A percentile compares a stretch with the other conserved stretches of the same genome.
Evolutionary conservation across 257 asterid genomes (phyloP).

Genomic region (Przewalskia tangutica): DNA sequence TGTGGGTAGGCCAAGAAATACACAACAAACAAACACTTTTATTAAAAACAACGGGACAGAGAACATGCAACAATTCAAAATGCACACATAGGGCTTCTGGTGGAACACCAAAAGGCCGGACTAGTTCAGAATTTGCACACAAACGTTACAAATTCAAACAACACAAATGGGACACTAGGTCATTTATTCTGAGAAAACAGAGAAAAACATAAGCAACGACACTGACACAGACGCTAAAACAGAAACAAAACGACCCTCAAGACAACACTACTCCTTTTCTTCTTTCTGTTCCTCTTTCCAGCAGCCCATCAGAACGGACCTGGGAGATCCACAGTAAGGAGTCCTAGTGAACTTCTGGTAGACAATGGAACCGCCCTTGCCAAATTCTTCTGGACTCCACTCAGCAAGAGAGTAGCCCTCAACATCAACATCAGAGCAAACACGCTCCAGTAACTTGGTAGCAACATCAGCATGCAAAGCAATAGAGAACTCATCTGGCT

Average conservation of each 20-base stretch:
- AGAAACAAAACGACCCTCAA: conserved; percentile 7
- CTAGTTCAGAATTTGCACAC: background rate
- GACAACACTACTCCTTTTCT: conserved; percentile 51
- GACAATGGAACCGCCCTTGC: conserved; percentile 46
- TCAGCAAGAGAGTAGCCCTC: conserved; percentile 39
- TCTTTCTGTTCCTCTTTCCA: conserved; percentile 52
- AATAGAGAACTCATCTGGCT: conserved; percentile 51
- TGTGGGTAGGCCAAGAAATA: background rate
- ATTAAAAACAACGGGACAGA: background rate
- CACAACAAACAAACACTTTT: background rate
- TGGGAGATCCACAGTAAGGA: conserved; percentile 52
- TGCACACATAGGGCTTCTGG: background rate
- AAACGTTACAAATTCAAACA: background rate
- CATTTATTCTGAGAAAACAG: background rate
- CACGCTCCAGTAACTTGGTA: conserved; percentile 22
- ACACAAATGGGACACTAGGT: background rate
- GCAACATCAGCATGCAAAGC: conserved; percentile 47
- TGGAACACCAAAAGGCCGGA: background rate
- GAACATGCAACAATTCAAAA: background rate
- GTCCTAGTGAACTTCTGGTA: conserved; percentile 55
- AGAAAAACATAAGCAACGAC: background rate
- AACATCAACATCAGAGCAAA: conserved; percentile 18
- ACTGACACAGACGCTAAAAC: background rate
- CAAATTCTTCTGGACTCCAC: conserved; percentile 43
- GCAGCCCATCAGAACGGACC: conserved; percentile 62